A percentile compares a stretch with the other conserved stretches of the same genome.
phyloP scores from a whole-genome alignment of 2,329 filamentous ascomycete species.

The Cladosporium sp. region DNA sequence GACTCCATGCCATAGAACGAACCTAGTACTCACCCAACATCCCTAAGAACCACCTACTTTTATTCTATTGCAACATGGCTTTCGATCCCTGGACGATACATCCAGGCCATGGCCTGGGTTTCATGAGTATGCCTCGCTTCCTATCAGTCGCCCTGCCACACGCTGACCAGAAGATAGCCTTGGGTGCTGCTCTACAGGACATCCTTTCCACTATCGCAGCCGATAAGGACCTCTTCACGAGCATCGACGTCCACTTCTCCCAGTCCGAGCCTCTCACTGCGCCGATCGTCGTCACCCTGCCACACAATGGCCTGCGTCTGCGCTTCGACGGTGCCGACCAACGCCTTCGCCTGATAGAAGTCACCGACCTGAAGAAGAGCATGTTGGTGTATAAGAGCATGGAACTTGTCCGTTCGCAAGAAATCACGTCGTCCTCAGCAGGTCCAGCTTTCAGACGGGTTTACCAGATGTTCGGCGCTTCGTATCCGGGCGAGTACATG shows the following conservation, averaged over 20 bases:
- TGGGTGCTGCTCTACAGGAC: slow-evolving; percentile 89
- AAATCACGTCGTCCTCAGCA: slow-evolving; percentile 26
- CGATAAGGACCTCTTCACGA: slow-evolving; percentile 76
- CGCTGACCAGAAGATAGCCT: slow-evolving; percentile 49
- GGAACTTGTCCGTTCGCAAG: slow-evolving; percentile 67
- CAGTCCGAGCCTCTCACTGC: slow-evolving; percentile 68
- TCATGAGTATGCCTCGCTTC: slow-evolving; percentile 33
- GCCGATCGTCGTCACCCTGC: slow-evolving; percentile 71
- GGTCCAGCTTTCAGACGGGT: slow-evolving; percentile 42
- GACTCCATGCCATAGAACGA: too few species aligned
- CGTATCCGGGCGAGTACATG: slow-evolving; percentile 90
- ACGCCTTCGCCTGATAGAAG: slow-evolving; percentile 82
- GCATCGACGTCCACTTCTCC: slow-evolving; percentile 79
- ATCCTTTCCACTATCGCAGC: slow-evolving; percentile 83
- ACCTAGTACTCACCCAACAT: background rate
- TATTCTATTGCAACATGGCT: slow-evolving; percentile 6
- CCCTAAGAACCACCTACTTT: background rate
- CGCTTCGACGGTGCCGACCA: slow-evolving; percentile 95
- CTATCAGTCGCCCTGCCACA: background rate
- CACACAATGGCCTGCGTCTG: slow-evolving; percentile 80
- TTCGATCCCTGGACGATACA: slow-evolving; percentile 16
- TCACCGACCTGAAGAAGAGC: slow-evolving; percentile 83
- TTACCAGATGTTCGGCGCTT: slow-evolving; percentile 92
- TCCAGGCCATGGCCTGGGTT: slow-evolving; percentile 33
- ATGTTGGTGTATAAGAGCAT: slow-evolving; percentile 77